These are phyloP conservation scores for Lithohypha guttulata DNA, from an alignment of 2,329 filamentous ascomycete species.

Conservation along the genomic window DNA sequence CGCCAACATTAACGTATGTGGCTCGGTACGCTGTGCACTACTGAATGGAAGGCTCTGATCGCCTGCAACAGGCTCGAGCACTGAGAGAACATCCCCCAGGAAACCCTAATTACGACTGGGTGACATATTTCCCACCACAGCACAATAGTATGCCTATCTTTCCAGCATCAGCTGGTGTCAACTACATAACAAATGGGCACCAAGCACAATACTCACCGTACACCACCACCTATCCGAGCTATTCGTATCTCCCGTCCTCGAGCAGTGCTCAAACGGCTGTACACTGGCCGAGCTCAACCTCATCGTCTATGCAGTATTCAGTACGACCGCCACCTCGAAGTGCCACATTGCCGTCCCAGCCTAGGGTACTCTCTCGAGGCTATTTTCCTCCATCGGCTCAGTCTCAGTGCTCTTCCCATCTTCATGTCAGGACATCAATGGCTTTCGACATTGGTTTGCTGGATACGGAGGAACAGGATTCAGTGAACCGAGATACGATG, in stretches of 20 bases:
- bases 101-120: conserved; percentile 28
- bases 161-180: conserved; percentile 21
- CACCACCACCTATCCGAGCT: conserved; percentile 28
- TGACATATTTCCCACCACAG: conserved; percentile 16
- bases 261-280: conserved; percentile 24
- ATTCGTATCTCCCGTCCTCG: conserved; percentile 29
- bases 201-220: conserved; percentile 22
- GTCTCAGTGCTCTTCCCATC: conserved; percentile 25
- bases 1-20: too few species aligned
- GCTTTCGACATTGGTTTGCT: conserved; percentile 28
- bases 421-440: conserved; percentile 25
- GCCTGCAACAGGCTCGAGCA: conserved; percentile 10
- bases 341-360: conserved; percentile 24
- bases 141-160: conserved; percentile 23
- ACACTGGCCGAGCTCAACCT: conserved; percentile 24
- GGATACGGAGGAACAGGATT: conserved; percentile 35
- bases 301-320: conserved; percentile 27
- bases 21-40: too few species aligned
- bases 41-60: conserved; percentile 5
- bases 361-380: conserved; percentile 23
- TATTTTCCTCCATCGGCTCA: conserved; percentile 23
- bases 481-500: conserved; percentile 33
- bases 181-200: conserved; percentile 21
- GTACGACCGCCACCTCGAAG: conserved; percentile 21
- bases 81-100: conserved; percentile 32